Evolutionary conservation across 306 rosid species (phyloP).

Genomic region (Oemleria cerasiformis): DNA sequence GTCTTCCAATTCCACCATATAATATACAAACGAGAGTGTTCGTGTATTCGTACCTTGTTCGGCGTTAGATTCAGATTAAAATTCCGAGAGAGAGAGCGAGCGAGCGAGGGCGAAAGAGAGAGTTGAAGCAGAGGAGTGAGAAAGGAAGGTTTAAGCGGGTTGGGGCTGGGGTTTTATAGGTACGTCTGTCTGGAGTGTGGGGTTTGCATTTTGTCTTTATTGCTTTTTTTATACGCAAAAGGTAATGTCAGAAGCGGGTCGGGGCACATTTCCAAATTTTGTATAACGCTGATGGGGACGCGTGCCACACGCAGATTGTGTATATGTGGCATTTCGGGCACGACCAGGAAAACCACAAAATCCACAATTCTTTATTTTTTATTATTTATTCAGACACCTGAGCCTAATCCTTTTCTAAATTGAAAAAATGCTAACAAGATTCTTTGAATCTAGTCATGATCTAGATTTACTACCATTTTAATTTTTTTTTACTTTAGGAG

Average conservation of each 20-base stretch:
- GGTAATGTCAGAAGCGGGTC: background rate
- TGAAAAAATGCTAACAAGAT: too few relatives aligned
- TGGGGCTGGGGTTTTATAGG: background rate
- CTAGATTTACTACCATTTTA: too few relatives aligned
- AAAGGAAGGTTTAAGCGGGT: background rate
- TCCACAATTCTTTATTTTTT: too few relatives aligned
- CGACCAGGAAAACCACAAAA: too few relatives aligned
- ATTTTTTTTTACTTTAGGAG: too few relatives aligned
- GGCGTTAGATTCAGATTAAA: background rate
- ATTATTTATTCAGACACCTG: background rate
- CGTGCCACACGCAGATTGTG: too few relatives aligned
- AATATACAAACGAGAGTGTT: background rate
- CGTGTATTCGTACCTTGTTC: background rate
- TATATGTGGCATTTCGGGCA: background rate
- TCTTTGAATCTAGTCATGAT: too few relatives aligned
- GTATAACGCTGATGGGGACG: background rate
- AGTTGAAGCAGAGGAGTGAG: background rate
- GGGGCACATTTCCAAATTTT: background rate
- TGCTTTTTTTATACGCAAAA: background rate
- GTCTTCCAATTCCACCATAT: too few relatives aligned
- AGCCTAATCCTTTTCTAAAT: too few relatives aligned
- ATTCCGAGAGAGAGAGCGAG: background rate
- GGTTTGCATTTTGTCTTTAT: background rate
- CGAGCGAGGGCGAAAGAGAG: background rate
- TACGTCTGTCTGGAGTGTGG: background rate